phyloP scores from a whole-genome alignment of 73 alveolate species.

The Stentor roeselii region DNA sequence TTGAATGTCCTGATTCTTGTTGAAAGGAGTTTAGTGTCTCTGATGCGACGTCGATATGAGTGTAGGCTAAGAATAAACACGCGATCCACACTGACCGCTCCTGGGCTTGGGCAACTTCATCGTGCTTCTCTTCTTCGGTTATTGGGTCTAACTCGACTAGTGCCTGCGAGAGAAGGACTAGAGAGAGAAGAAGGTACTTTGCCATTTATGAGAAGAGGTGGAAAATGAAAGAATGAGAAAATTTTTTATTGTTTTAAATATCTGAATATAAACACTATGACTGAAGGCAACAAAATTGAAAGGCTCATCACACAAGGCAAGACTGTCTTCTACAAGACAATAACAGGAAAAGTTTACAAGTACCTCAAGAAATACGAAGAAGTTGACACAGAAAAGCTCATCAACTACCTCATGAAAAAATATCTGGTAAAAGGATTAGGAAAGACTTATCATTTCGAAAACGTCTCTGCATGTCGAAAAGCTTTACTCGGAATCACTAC shows the following conservation, averaged over 20 bases:
- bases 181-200: too few species aligned
- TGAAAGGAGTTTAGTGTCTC: not conserved
- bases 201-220: too few species aligned
- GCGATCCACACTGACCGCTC: conserved; percentile 1
- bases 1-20: not conserved
- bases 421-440: not conserved
- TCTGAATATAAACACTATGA: too few species aligned
- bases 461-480: not conserved
- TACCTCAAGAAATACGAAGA: not conserved
- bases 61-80: not conserved
- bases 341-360: not conserved
- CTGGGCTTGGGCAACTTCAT: conserved; percentile 28
- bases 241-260: too few species aligned
- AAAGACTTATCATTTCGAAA: not conserved
- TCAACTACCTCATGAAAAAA: not conserved
- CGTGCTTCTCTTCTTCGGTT: conserved; percentile 10
- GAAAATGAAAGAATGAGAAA: too few species aligned
- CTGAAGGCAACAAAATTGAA: not conserved
- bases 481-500: not conserved
- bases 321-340: not conserved
- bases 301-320: not conserved
- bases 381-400: not conserved
- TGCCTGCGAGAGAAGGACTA: not conserved
- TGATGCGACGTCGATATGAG: not conserved
- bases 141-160: conserved; percentile 5